These are phyloP conservation scores for Pelargonium citronellum DNA, from an alignment of 441 rosid species.

Conservation along the genomic window DNA sequence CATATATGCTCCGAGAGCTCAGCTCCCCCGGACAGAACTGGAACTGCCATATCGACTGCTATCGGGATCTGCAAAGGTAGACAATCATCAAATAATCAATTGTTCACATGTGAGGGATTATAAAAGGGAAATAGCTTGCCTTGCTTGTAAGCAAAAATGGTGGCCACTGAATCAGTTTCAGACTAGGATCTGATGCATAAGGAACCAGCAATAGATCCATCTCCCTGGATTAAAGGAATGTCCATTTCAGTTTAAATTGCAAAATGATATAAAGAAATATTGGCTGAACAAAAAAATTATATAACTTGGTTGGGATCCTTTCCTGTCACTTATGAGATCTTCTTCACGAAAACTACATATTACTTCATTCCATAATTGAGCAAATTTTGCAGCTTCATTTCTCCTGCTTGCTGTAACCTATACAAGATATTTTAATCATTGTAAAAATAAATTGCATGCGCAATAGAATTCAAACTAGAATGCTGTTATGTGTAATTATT, in stretches of 20 bases:
- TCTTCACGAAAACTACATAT: constrained; percentile 95
- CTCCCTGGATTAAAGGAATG: constrained; percentile 57
- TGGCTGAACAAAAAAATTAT: constrained; percentile 12
- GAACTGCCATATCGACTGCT: constrained; percentile 95
- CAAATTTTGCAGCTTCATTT: constrained; percentile 97
- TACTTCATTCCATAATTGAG: constrained; percentile 98
- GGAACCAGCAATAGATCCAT: constrained; percentile 98
- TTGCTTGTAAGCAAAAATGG: constrained; percentile 98
- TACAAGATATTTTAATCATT: constrained; percentile 19
- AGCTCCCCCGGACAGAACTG: constrained; percentile 70
- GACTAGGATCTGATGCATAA: constrained; percentile 85
- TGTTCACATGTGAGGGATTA: constrained; percentile 13
- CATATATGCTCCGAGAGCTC: too few relatives aligned
- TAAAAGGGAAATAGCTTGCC: constrained; percentile 39
- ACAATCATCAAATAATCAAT: constrained; percentile 4
- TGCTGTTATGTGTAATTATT: constrained; percentile 15
- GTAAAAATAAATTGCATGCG: constrained; percentile 4
- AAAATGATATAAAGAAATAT: constrained; percentile 12
- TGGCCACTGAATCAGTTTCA: constrained; percentile 96
- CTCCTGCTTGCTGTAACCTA: constrained; percentile 89
- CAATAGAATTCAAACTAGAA: constrained; percentile 10
- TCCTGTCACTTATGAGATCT: constrained; percentile 96
- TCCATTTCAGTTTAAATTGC: constrained; percentile 29
- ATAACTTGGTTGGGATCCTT: constrained; percentile 28
- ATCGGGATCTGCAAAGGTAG: constrained; percentile 67